Percentiles rank a stretch among this genome's conserved stretches.
These are phyloP conservation scores for Senna tora DNA, from an alignment of 306 rosid species.

Conservation along the genomic window DNA sequence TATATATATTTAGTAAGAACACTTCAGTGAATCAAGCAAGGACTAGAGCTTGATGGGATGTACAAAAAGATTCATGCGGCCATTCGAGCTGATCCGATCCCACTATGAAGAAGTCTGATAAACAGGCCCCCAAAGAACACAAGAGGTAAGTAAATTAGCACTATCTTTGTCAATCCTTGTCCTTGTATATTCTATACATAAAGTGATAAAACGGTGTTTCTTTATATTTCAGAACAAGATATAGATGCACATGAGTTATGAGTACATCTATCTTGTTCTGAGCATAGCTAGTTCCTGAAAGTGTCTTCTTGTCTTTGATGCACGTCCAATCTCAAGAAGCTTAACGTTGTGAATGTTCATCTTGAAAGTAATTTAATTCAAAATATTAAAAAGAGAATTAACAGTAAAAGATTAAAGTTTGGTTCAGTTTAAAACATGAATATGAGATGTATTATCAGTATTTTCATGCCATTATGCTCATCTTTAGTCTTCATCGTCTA, in stretches of 20 bases:
- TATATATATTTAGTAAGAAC: no score
- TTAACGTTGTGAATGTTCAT: not conserved
- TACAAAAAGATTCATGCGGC: constrained; percentile 91
- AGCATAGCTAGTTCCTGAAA: not conserved
- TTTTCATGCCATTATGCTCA: no score
- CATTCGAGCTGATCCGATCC: constrained; percentile 54
- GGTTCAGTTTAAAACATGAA: no score
- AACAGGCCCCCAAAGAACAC: constrained; percentile 10
- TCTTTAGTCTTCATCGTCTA: no score
- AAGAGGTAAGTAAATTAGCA: not conserved
- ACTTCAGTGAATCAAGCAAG: constrained; percentile 74
- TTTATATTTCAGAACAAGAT: no score
- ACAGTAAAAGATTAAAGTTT: no score
- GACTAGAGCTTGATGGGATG: constrained; percentile 59
- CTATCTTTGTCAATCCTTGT: no score
- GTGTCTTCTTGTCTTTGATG: not conserved
- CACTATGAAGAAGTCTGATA: constrained; percentile 1
- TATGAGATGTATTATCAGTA: no score
- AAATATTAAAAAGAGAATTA: no score
- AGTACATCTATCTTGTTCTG: not conserved
- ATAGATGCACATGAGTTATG: no score
- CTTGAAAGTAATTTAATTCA: no score
- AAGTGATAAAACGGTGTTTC: not conserved
- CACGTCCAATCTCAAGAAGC: constrained; percentile 17
- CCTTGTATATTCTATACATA: no score